These are phyloP conservation scores for Cyberlindnera lachancei DNA, from an alignment of 805 yeast species.

Conservation along the genomic window DNA sequence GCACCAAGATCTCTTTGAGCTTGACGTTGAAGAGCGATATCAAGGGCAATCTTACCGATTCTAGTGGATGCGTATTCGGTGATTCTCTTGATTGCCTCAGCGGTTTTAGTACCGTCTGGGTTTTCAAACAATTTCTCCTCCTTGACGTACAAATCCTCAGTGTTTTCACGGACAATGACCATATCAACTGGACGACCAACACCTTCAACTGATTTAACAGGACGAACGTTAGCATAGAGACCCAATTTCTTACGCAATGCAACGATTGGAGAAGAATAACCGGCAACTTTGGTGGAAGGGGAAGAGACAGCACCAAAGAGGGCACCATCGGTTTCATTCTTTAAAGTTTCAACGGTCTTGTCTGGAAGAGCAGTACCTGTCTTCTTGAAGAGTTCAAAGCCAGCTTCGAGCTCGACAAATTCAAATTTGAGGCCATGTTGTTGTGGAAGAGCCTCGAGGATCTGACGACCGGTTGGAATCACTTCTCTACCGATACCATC, in stretches of 20 bases:
- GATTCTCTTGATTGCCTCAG: slow-evolving; percentile 97
- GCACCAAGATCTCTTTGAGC: slow-evolving; percentile 59
- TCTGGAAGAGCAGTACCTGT: slow-evolving; percentile 97
- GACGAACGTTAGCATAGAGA: slow-evolving; percentile 93
- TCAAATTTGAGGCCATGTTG: slow-evolving; percentile 71
- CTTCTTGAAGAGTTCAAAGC: slow-evolving; percentile 85
- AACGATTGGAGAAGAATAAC: slow-evolving; percentile 97
- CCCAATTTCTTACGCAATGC: slow-evolving; percentile 96
- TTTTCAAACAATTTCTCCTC: slow-evolving; percentile 74
- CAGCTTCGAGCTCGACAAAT: slow-evolving; percentile 86
- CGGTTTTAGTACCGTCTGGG: slow-evolving; percentile 80
- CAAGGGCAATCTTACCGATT: slow-evolving; percentile 87
- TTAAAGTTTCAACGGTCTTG: slow-evolving; percentile 72
- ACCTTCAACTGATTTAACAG: slow-evolving; percentile 88
- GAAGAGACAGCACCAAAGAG: slow-evolving; percentile 96
- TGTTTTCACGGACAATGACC: slow-evolving; percentile 97
- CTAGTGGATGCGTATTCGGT: slow-evolving; percentile 77
- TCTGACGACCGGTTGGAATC: slow-evolving; percentile 90
- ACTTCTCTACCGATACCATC: slow-evolving; percentile 98
- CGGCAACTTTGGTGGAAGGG: slow-evolving; percentile 88
- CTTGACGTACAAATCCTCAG: slow-evolving; percentile 95
- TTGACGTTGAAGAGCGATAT: slow-evolving; percentile 89
- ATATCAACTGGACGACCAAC: slow-evolving; percentile 87
- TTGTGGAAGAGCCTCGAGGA: slow-evolving; percentile 77
- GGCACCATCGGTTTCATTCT: slow-evolving; percentile 90